Evolutionary conservation across 148 eudicot genomes (phyloP).

Genomic region (Spergularia bocconei): DNA sequence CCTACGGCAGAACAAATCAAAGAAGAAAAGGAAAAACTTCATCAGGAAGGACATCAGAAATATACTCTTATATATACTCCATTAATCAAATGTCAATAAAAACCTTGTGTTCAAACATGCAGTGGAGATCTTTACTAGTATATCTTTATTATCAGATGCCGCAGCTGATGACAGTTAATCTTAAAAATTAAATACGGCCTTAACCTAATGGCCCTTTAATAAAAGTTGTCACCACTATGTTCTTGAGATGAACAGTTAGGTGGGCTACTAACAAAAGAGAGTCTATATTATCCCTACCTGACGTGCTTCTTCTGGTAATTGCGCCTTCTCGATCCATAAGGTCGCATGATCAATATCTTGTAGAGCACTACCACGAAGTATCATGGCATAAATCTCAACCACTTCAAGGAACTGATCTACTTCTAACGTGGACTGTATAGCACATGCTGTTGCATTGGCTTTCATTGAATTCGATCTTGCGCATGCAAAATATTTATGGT

Average conservation of each 20-base stretch:
- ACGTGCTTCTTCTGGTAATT: conserved; percentile 62
- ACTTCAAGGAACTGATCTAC: conserved; percentile 69
- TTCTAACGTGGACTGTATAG: conserved; percentile 29
- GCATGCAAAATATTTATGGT: conserved; percentile 40
- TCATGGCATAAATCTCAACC: conserved; percentile 69
- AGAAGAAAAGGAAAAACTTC: neutral
- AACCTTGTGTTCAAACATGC: neutral
- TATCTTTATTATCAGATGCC: neutral
- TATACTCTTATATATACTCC: neutral
- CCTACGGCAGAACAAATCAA: conserved; percentile 37
- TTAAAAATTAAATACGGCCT: neutral
- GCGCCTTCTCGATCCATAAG: conserved; percentile 81
- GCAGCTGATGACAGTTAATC: neutral
- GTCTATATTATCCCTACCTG: conserved; percentile 51
- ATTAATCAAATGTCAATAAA: neutral
- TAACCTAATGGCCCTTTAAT: neutral
- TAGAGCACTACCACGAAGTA: conserved; percentile 47
- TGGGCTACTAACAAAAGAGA: neutral
- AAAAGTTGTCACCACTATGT: neutral
- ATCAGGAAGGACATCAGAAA: neutral
- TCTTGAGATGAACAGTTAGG: neutral
- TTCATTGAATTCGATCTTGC: conserved; percentile 16
- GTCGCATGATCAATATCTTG: conserved; percentile 52
- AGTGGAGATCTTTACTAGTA: neutral
- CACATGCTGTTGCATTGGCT: conserved; percentile 23